These are phyloP conservation scores for Mimosa bimucronata DNA, from an alignment of 306 rosid species.

Conservation along the genomic window DNA sequence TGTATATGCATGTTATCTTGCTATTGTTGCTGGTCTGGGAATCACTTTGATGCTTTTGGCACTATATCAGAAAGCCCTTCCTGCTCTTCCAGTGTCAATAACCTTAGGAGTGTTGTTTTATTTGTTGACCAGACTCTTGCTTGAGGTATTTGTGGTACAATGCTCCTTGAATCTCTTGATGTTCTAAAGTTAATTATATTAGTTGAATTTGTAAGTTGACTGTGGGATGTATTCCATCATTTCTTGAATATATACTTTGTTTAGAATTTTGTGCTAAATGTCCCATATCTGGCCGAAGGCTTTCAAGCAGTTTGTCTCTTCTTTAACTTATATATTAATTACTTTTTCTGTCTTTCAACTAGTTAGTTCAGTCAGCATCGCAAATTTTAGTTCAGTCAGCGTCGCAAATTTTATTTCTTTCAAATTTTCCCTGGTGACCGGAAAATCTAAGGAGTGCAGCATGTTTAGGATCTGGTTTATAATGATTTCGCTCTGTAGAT, in stretches of 20 bases:
- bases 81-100: slow-evolving; percentile 92
- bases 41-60: slow-evolving; percentile 87
- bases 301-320: slow-evolving; percentile 31
- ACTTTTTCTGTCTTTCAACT: slow-evolving; percentile 4
- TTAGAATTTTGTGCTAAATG: slow-evolving; percentile 6
- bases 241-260: not conserved
- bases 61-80: slow-evolving; percentile 88
- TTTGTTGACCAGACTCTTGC: slow-evolving; percentile 79
- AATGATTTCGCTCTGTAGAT: slow-evolving; percentile 21
- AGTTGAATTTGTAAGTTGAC: slow-evolving; percentile 30
- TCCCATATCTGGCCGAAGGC: slow-evolving; percentile 26
- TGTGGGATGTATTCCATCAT: slow-evolving; percentile 16
- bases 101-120: slow-evolving; percentile 80
- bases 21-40: slow-evolving; percentile 95
- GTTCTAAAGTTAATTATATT: slow-evolving; percentile 53
- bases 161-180: slow-evolving; percentile 86
- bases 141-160: slow-evolving; percentile 84
- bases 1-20: slow-evolving; percentile 95
- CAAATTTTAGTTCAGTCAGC: not conserved
- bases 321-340: slow-evolving; percentile 23
- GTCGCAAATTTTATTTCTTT: not conserved
- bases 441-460: slow-evolving; percentile 11
- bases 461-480: slow-evolving; percentile 28
- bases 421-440: not conserved
- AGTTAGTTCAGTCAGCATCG: slow-evolving; percentile 1